phyloP scores from a whole-genome alignment of 371 early-diverging fungal genomes.

The Fennellomyces sp. region DNA sequence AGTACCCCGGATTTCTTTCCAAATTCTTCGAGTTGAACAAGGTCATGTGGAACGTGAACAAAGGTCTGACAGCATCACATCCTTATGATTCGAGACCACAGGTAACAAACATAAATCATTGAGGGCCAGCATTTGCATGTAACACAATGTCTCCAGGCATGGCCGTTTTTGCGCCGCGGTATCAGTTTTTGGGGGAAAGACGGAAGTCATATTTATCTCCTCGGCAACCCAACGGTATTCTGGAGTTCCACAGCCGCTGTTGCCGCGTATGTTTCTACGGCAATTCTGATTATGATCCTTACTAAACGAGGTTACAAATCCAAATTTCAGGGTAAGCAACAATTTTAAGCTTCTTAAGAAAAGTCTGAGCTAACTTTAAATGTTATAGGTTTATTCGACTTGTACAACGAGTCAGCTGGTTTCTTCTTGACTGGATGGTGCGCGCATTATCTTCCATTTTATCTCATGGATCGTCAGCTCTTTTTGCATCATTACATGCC shows the following conservation, averaged over 20 bases:
- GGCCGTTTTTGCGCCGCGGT: slow-evolving; percentile 90
- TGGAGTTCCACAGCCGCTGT: slow-evolving; percentile 77
- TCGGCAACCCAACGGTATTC: slow-evolving; percentile 97
- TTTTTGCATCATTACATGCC: slow-evolving; percentile 99
- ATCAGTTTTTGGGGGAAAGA: slow-evolving; percentile 94
- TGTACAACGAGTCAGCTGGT: slow-evolving; percentile 75
- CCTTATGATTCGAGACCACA: slow-evolving; percentile 90
- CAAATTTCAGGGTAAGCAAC: slow-evolving; percentile 5
- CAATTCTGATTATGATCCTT: not conserved
- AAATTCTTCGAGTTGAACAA: slow-evolving; percentile 88
- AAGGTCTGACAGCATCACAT: slow-evolving; percentile 87
- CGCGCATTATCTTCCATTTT: slow-evolving; percentile 96
- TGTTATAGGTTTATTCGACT: slow-evolving; percentile 34
- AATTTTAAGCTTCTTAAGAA: too few species aligned
- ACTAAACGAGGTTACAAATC: not conserved
- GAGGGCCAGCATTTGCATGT: not conserved
- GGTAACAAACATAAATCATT: slow-evolving; percentile 31
- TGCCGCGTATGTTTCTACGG: slow-evolving; percentile 46
- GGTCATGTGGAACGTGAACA: slow-evolving; percentile 90
- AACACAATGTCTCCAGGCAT: slow-evolving; percentile 28
- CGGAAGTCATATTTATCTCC: slow-evolving; percentile 84
- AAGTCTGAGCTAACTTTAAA: too few species aligned
- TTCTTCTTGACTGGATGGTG: slow-evolving; percentile 90
- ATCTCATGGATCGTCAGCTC: slow-evolving; percentile 93
- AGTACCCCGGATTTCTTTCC: slow-evolving; percentile 67